Evolutionary conservation across 768 basidiomycete species (phyloP), one percentile per base, ranked within the genome.

Genomic region (Austroboletus festivus): DNA sequence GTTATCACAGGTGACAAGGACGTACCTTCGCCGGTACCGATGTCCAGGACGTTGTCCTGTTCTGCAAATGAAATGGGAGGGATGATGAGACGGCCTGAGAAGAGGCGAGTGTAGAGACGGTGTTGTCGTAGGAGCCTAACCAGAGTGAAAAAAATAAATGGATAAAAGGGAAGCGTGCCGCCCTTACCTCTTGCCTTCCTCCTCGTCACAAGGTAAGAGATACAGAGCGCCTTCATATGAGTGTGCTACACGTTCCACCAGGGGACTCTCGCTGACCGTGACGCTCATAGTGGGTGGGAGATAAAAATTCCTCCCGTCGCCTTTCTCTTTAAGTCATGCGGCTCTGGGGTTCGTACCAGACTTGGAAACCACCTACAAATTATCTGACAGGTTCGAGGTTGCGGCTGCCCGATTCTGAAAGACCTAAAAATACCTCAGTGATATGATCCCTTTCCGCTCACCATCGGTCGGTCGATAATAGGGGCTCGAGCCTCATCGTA

Each of bases 151-250:
- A 48, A 39, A 1, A 4, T 0, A n/a, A 9, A 10, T 26, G 10
- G 9, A 7, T 16, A 37, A 37, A 10, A 6, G 18, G 26, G 23
- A 19, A 11, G 3, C 10, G 16, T 3, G 18, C 19, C 1, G 19
- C 13, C 4, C 23, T 19, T 39, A 63, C 61, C 58, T 64, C 37
- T 57, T 38, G 15, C 59, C 53, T 38, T 66, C 63, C 38, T 59
- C 50, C 13, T 64, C 61, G 4, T 64, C 61, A 5, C 55, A 58
- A 18, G 63, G 64, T 3, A 64, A 50, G 16, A 64, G 38, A 35
- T 66, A 66, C 0, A 54, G 43, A 20, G 54, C 40, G 22, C 61
- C 61, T 9, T 47, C 19, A 24, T 55, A 47, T 1, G 61, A 63
- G 35, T 63, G 58, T 15, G 61, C 26, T 0, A 52, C 47, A 12